Conservation (phyloP, 176 grass and related monocot species). For the Metroxylon sagu region DNA sequence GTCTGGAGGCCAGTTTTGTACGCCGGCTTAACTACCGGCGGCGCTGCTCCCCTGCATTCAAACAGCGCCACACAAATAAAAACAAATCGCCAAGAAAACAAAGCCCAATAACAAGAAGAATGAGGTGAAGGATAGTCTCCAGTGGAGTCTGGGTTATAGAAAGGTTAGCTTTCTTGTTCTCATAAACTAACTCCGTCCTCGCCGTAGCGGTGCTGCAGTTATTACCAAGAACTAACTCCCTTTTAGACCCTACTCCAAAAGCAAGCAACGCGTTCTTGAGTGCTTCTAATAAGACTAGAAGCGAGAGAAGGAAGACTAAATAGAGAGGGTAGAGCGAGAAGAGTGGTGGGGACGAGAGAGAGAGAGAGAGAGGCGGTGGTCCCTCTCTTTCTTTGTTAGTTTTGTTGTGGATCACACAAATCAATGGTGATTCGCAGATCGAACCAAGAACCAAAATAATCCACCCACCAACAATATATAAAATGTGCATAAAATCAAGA, state of each 20-base stretch:
- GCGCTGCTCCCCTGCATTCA: slow-evolving; percentile 7
- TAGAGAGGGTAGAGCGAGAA: too few relatives aligned
- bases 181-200: too few relatives aligned
- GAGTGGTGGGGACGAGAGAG: background rate
- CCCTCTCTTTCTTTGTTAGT: background rate
- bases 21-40: background rate
- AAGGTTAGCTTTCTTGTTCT: too few relatives aligned
- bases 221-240: too few relatives aligned
- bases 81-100: background rate
- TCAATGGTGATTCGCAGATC: slow-evolving; percentile 11
- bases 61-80: background rate
- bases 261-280: too few relatives aligned
- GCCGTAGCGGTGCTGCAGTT: too few relatives aligned
- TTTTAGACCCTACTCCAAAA: too few relatives aligned
- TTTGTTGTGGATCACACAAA: slow-evolving; percentile 11
- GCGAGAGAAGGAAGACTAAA: too few relatives aligned
- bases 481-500: too few relatives aligned
- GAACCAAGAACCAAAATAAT: background rate
- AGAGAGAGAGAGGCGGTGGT: too few relatives aligned
- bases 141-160: background rate
- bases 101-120: background rate
- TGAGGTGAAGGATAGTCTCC: background rate
- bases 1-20: slow-evolving; percentile 3
- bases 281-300: too few relatives aligned
- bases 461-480: too few relatives aligned